A percentile compares a stretch with the other conserved stretches of the same genome.
phyloP scores from a whole-genome alignment of 768 basidiomycete species.

The Kwoniella botswanensis region DNA sequence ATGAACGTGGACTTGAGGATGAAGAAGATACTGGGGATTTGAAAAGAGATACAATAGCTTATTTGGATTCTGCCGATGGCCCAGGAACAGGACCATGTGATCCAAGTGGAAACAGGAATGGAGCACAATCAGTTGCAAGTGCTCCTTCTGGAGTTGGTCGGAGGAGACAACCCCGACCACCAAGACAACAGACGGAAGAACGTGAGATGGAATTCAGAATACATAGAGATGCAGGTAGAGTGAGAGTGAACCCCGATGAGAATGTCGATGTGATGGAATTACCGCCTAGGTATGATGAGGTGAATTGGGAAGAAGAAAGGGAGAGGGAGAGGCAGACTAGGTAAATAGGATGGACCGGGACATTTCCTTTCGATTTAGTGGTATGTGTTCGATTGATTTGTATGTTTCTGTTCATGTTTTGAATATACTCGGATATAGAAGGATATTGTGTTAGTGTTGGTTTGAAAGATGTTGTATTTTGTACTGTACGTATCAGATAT shows the following conservation, averaged over 20 bases:
- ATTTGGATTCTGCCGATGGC: slow-evolving; percentile 24
- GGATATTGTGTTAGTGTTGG: no score
- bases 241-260: slow-evolving; percentile 4
- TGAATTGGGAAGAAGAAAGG: slow-evolving; percentile 43
- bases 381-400: no score
- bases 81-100: neutral
- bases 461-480: neutral
- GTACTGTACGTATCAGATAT: neutral
- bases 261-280: slow-evolving; percentile 35
- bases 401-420: no score
- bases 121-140: neutral
- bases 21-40: slow-evolving; percentile 39
- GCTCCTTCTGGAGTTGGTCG: slow-evolving; percentile 6
- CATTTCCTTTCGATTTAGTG: neutral
- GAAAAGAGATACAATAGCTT: slow-evolving; percentile 48
- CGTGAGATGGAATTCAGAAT: slow-evolving; percentile 46
- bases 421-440: no score
- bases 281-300: slow-evolving; percentile 52
- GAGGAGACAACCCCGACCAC: slow-evolving; percentile 13
- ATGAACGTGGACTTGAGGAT: slow-evolving; percentile 3
- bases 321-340: slow-evolving; percentile 19
- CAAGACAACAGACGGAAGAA: slow-evolving; percentile 18
- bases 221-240: slow-evolving; percentile 47
- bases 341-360: neutral
- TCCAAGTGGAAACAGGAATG: neutral